phyloP scores from a whole-genome alignment of 495 filamentous ascomycete species.

The Cercophora sp. region DNA sequence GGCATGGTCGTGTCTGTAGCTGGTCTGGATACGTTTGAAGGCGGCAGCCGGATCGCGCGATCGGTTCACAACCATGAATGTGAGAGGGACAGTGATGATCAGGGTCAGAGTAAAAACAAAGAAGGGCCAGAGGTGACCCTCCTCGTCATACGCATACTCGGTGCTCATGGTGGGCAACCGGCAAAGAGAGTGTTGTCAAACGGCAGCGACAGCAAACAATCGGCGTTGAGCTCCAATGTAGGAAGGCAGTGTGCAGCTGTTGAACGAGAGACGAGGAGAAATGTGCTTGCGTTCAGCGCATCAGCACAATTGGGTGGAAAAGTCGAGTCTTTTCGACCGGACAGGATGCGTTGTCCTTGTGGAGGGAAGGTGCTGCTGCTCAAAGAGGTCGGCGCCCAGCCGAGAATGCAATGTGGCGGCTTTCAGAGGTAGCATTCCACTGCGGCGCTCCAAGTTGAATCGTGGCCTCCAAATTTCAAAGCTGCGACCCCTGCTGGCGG shows the following conservation, averaged over 20 bases:
- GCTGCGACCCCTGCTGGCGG: conserved; percentile 14
- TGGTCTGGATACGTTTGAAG: conserved; percentile 53
- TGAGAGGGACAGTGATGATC: conserved; percentile 86
- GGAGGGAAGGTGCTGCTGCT: too few relatives aligned
- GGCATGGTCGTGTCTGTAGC: conserved; percentile 75
- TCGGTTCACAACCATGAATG: conserved; percentile 75
- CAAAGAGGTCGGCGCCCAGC: conserved; percentile 8
- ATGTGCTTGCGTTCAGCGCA: background rate
- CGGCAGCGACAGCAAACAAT: too few relatives aligned
- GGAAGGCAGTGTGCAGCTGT: too few relatives aligned
- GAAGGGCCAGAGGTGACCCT: conserved; percentile 98
- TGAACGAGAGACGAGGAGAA: too few relatives aligned
- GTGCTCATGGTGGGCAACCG: conserved; percentile 68
- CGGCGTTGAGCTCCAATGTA: too few relatives aligned
- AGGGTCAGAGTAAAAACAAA: conserved; percentile 88
- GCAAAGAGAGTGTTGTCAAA: too few relatives aligned
- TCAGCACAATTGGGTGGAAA: too few relatives aligned
- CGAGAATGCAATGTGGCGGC: conserved; percentile 29
- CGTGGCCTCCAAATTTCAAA: conserved; percentile 34
- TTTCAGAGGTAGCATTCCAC: conserved; percentile 14
- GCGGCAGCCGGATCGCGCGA: conserved; percentile 62
- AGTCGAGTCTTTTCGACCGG: too few relatives aligned
- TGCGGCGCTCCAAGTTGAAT: conserved; percentile 22
- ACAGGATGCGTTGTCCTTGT: too few relatives aligned
- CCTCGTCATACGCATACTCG: conserved; percentile 96